phyloP scores from a whole-genome alignment of 768 basidiomycete species.

The Baorangia bicolor region DNA sequence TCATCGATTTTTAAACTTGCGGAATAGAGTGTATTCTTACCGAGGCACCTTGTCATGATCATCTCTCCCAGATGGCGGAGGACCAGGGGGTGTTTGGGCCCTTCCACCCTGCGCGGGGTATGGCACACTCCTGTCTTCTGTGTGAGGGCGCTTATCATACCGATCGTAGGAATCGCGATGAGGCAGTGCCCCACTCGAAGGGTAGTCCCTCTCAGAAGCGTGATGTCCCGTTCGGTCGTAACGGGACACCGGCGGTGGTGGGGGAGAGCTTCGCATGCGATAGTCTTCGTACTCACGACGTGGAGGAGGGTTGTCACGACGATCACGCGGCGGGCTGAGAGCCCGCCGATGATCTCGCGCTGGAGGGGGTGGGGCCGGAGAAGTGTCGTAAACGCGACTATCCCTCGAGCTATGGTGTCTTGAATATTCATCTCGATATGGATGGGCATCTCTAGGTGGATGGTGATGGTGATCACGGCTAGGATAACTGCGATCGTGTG shows the following conservation, averaged over 20 bases:
- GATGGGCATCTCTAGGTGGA: slow-evolving; percentile 36
- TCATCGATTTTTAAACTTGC: background rate
- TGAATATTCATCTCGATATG: slow-evolving; percentile 58
- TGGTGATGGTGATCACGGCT: slow-evolving; percentile 51
- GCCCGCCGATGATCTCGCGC: slow-evolving; percentile 61
- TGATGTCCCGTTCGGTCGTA: slow-evolving; percentile 45
- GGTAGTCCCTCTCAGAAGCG: slow-evolving; percentile 41
- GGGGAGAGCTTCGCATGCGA: slow-evolving; percentile 51
- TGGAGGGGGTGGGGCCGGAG: slow-evolving; percentile 37
- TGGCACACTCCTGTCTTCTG: slow-evolving; percentile 41
- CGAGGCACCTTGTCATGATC: slow-evolving; percentile 64
- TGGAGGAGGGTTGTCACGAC: slow-evolving; percentile 57
- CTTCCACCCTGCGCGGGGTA: slow-evolving; percentile 50
- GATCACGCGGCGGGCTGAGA: slow-evolving; percentile 61
- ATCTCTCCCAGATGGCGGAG: slow-evolving; percentile 54
- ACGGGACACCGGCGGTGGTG: slow-evolving; percentile 47
- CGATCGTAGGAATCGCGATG: slow-evolving; percentile 60
- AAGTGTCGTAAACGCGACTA: slow-evolving; percentile 55
- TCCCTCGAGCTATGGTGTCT: slow-evolving; percentile 47
- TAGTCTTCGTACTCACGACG: slow-evolving; percentile 73
- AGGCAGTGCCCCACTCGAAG: slow-evolving; percentile 42
- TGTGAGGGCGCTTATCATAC: slow-evolving; percentile 49
- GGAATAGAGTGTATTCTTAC: slow-evolving; percentile 35
- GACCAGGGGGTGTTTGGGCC: slow-evolving; percentile 54
- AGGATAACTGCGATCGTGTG: slow-evolving; percentile 58